Evolutionary conservation across 148 eudicot genomes (phyloP).

Genomic region (Simmondsia chinensis): DNA sequence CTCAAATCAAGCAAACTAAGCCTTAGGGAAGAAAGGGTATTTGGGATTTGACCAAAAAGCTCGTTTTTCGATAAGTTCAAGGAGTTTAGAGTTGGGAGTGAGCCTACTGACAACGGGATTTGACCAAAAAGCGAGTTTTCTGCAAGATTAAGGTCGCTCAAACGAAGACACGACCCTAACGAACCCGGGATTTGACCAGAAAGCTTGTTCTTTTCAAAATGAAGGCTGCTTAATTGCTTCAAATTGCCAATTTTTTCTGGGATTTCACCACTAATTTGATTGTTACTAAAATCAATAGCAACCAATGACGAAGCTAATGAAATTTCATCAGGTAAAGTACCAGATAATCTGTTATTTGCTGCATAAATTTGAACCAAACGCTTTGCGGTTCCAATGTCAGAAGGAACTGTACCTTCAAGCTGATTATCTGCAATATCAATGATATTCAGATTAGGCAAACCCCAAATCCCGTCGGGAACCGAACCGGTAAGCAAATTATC

Average conservation of each 20-base stretch:
- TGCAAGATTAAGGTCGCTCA: slow-evolving; percentile 59
- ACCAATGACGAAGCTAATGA: slow-evolving; percentile 30
- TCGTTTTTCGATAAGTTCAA: slow-evolving; percentile 59
- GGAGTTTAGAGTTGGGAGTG: slow-evolving; percentile 49
- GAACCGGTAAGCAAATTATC: slow-evolving; percentile 56
- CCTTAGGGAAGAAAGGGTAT: slow-evolving; percentile 38
- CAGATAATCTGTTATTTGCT: slow-evolving; percentile 42
- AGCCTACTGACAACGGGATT: slow-evolving; percentile 57
- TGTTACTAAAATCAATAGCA: slow-evolving; percentile 38
- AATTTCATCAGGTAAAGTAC: slow-evolving; percentile 51
- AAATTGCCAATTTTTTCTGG: slow-evolving; percentile 48
- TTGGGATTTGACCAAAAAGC: slow-evolving; percentile 65
- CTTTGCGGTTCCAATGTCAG: slow-evolving; percentile 48
- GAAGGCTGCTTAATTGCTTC: slow-evolving; percentile 33
- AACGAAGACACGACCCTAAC: slow-evolving; percentile 38
- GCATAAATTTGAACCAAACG: slow-evolving; percentile 29
- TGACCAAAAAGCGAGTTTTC: slow-evolving; percentile 44
- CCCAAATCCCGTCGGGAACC: slow-evolving; percentile 82
- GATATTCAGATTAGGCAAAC: slow-evolving; percentile 42
- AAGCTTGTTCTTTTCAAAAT: slow-evolving; percentile 43
- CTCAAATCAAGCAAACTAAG: slow-evolving; percentile 77
- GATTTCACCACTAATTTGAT: slow-evolving; percentile 39
- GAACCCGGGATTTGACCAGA: slow-evolving; percentile 61
- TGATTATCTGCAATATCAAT: slow-evolving; percentile 54
- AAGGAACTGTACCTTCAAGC: slow-evolving; percentile 45